These are phyloP conservation scores for Dendrocalamus latiflorus DNA, from an alignment of 202 grass and related monocot species.

Conservation along the genomic window DNA sequence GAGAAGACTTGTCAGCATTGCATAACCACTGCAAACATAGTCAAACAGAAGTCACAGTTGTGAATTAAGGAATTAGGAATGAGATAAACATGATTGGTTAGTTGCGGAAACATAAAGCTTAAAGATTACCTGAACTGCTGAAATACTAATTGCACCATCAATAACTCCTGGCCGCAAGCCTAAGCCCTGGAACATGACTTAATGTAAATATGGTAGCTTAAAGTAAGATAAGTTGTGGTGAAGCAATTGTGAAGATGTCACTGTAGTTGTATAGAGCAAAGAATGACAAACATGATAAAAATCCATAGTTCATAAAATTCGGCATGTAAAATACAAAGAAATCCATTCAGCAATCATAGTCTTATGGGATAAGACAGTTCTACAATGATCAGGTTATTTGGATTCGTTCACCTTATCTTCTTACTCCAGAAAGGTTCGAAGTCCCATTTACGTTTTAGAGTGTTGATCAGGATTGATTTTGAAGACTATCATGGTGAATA, in stretches of 20 bases:
- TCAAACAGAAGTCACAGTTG: slow-evolving; percentile 11
- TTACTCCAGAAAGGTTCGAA: neutral
- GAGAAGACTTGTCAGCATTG: slow-evolving; percentile 85
- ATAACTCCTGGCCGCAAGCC: slow-evolving; percentile 86
- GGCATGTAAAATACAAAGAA: neutral
- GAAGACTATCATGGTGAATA: neutral
- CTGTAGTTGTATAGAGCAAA: neutral
- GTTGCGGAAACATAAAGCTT: too few relatives aligned
- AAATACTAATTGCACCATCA: slow-evolving; percentile 94
- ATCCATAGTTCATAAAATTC: neutral
- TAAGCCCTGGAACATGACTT: slow-evolving; percentile 56
- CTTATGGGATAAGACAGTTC: neutral
- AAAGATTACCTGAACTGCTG: slow-evolving; percentile 77
- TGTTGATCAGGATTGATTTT: neutral
- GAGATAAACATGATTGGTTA: neutral
- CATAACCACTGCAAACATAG: slow-evolving; percentile 71
- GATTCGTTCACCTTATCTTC: neutral
- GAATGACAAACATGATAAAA: neutral
- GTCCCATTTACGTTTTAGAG: neutral
- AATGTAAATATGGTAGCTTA: slow-evolving; percentile 6
- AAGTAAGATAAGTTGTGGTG: neutral
- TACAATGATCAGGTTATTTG: neutral
- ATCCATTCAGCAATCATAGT: neutral
- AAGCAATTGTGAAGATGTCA: neutral
- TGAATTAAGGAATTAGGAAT: neutral